phyloP scores from a whole-genome alignment of 1,284 basidiomycete genomes.

The Trichosporon asahii region DNA sequence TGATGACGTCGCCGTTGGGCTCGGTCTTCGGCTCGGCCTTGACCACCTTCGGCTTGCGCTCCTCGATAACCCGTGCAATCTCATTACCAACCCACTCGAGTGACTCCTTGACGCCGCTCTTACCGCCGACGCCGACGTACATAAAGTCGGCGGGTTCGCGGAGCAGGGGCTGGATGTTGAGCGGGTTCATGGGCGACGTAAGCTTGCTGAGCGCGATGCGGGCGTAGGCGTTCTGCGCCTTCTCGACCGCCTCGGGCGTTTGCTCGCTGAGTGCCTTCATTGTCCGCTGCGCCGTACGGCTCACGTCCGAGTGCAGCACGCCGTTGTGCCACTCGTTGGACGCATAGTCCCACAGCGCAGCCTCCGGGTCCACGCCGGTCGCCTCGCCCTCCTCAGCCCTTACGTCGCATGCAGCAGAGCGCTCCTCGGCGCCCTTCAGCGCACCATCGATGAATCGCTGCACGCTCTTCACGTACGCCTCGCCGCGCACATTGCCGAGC shows the following conservation, averaged over 20 bases:
- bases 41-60: slow-evolving; percentile 11
- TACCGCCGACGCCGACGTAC: slow-evolving; percentile 36
- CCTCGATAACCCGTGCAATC: slow-evolving; percentile 22
- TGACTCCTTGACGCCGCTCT: slow-evolving; percentile 33
- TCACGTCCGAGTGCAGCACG: slow-evolving; percentile 23
- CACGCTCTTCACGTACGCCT: slow-evolving; percentile 46
- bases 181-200: slow-evolving; percentile 30
- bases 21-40: slow-evolving; percentile 10
- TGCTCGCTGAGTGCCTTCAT: slow-evolving; percentile 13
- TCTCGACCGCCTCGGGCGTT: neutral
- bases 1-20: slow-evolving; percentile 13
- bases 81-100: slow-evolving; percentile 36
- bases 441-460: slow-evolving; percentile 44
- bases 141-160: slow-evolving; percentile 37
- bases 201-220: slow-evolving; percentile 32
- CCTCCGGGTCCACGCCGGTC: neutral
- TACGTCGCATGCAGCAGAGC: neutral
- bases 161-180: slow-evolving; percentile 42
- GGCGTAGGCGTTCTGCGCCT: slow-evolving; percentile 24
- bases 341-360: slow-evolving; percentile 33
- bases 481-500: slow-evolving; percentile 38
- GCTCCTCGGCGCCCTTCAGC: slow-evolving; percentile 19
- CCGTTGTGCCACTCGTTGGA: slow-evolving; percentile 31
- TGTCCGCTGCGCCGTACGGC: slow-evolving; percentile 13
- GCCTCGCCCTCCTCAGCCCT: neutral